Evolutionary conservation across 176 grass and related monocot species (phyloP), one percentile per base, ranked within the genome.

Genomic region (Oryza meyeriana): DNA sequence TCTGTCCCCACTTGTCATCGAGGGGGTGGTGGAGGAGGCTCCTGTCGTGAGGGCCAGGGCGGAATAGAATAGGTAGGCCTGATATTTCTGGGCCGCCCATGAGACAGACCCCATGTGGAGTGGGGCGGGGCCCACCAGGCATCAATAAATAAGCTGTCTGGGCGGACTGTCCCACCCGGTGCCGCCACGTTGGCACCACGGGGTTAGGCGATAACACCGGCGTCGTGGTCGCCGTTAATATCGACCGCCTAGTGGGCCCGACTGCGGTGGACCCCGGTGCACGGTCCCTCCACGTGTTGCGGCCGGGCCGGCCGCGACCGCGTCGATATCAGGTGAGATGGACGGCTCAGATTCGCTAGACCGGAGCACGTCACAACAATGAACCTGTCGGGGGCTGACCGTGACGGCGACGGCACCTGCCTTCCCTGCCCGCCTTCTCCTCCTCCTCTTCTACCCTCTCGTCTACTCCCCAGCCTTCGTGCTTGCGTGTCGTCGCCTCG

Each of bases 321-420:
- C 88, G 78, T 78, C 72, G 42, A 13, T 44, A 72, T 72, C 78
- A 0, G 57, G 57, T 12, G 27, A 48, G 9, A 33, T 78, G 41
- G 65, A 77, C 81, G 87, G 81, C 10, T 44, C 24, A 31, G 76
- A 86, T 86, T 59, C 76, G 31, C 26, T 42, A 6, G 38, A 22
- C 4, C 83, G 6, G 76, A 30, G 69, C 81, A 85, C 83, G 82
- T 64, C 82, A 72, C 68, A 72, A 24, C 71, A 50, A 70, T 52
- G 78, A 65, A 82, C 57, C 83, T 78, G 74, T 89, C 88, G 66
- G 59, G n/a, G 61, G 76, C 83, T 88, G 88, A 85, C 88, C 85
- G 72, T 90, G 85, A 88, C 64, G 85, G 85, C 42, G 87, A 84
- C 85, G 90, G 76, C 87, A 88, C 87, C 79, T 87, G 74, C 83